These are phyloP conservation scores for Mycocentrospora acerina DNA, from an alignment of 2,329 filamentous ascomycete species.

Conservation along the genomic window DNA sequence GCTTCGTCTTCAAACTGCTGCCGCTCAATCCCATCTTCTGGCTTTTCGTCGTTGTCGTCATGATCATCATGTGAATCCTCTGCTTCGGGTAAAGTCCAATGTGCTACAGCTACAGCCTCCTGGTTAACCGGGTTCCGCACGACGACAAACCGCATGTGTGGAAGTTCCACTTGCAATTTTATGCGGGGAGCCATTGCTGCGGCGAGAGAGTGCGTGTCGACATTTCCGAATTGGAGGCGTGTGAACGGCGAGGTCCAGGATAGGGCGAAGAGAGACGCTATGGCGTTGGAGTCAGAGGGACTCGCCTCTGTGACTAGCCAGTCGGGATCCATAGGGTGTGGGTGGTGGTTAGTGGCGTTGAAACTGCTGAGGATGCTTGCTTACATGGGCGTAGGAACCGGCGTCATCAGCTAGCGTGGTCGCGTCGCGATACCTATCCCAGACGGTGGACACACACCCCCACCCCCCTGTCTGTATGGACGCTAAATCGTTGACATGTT, in stretches of 20 bases:
- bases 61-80: not conserved
- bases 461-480: too few species aligned
- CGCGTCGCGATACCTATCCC: too few species aligned
- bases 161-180: slow-evolving; percentile 14
- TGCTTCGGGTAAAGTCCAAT: slow-evolving; percentile 23
- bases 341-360: too few species aligned
- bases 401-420: too few species aligned
- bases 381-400: too few species aligned
- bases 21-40: slow-evolving; percentile 21
- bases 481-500: too few species aligned
- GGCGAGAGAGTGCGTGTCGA: slow-evolving; percentile 17
- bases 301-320: slow-evolving; percentile 15
- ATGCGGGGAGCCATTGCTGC: slow-evolving; percentile 25
- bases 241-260: slow-evolving; percentile 32
- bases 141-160: slow-evolving; percentile 12
- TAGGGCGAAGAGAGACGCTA: slow-evolving; percentile 25
- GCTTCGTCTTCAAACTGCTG: slow-evolving; percentile 25
- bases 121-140: slow-evolving; percentile 8
- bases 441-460: too few species aligned
- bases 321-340: not conserved
- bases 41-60: slow-evolving; percentile 17
- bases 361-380: too few species aligned
- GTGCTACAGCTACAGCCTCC: slow-evolving; percentile 25
- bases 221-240: slow-evolving; percentile 27
- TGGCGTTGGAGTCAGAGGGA: slow-evolving; percentile 15